Evolutionary conservation across 2,329 filamentous ascomycete genomes (phyloP), one percentile per base, ranked within the genome.

Genomic region (Kalmusia sp.): DNA sequence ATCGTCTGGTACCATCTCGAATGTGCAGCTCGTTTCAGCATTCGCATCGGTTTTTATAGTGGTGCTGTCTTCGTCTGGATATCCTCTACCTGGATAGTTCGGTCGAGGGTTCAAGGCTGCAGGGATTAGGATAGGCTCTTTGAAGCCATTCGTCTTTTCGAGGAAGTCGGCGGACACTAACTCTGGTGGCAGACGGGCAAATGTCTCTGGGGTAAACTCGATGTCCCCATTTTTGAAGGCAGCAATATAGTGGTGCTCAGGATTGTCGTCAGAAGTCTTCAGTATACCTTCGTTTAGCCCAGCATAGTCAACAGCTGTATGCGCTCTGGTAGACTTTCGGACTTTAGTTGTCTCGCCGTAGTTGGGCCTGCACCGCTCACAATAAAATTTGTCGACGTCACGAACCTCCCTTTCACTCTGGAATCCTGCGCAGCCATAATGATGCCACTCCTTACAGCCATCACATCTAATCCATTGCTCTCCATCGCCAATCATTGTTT

Each of bases 381-480:
- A 89, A 64, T 87, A 86, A 65, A 84, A 89, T 68, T 88, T 89
- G 75, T 89, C 87, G 38, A 89, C 84, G 48, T 84, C 84, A 51
- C 84, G 82, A 28, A 87, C 82, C 65, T 88, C 85, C 22, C 82
- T 79, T 59, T 85, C 84, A 61, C 80, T 87, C 67, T 83, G 84
- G 71, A 89, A 87, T 3, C 85, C 86, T 44, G 86, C 86, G 67
- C 87, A 89, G 48, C 84, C 81, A 54, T 85, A 85, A 72, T 89
- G 87, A 64, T 85, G 88, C 87, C 87, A 89, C 51, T 79, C 79
- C 65, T 87, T 86, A 73, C 87, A 89, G 22, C 84, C 86, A 69
- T 89, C 86, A 66, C 87, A 89, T 35, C 82, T 83, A 56, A 89
- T 87, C 87, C 87, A 89, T 49, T 83, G 79, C 58, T 87, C 82